Percentiles rank a stretch among this genome's conserved stretches.
Evolutionary conservation across 1,284 basidiomycete species (phyloP).

Genomic region (Volvariella surrecta): DNA sequence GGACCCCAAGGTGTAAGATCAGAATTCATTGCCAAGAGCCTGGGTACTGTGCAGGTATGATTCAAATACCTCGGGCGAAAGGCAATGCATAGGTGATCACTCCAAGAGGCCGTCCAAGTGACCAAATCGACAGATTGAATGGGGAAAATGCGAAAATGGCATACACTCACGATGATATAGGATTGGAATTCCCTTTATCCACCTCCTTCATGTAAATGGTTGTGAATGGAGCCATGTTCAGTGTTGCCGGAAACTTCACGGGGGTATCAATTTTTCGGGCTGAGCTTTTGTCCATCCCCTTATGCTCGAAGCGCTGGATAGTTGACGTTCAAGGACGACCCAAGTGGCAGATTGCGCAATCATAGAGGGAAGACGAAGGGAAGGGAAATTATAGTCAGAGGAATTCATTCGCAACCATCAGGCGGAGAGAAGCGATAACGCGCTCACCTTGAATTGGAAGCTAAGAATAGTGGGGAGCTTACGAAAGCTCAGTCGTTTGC

Average conservation of each 20-base stretch:
- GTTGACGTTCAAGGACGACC: not conserved
- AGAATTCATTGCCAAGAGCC: no score
- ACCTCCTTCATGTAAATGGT: constrained; percentile 48
- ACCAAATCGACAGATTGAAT: no score
- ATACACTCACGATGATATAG: constrained; percentile 28
- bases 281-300: constrained; percentile 56
- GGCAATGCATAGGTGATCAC: no score
- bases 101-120: no score
- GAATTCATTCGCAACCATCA: not conserved
- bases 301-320: constrained; percentile 85
- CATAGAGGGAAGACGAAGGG: not conserved
- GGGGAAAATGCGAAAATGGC: no score
- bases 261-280: constrained; percentile 82
- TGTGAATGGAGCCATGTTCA: constrained; percentile 89
- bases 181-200: constrained; percentile 31
- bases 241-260: constrained; percentile 74
- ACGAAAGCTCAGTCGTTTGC: constrained; percentile 78
- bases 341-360: no score
- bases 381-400: not conserved
- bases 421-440: not conserved
- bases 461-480: constrained; percentile 87
- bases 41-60: no score
- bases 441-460: constrained; percentile 86
- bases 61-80: no score
- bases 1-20: no score